phyloP scores from a whole-genome alignment of 768 basidiomycete species.

The Chiua virens region DNA sequence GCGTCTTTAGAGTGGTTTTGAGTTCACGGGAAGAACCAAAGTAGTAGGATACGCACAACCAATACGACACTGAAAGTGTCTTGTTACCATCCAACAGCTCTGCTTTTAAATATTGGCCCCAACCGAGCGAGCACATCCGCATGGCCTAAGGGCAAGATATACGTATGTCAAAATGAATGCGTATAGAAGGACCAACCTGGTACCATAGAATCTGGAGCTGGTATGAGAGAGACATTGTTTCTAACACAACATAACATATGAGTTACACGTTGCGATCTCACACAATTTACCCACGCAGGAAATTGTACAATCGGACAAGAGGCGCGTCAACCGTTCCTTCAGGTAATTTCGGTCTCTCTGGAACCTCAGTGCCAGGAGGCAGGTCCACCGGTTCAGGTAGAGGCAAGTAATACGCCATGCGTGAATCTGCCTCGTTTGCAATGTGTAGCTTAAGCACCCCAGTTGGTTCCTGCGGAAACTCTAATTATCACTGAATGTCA shows the following conservation, averaged over 20 bases:
- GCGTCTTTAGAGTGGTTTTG: slow-evolving; percentile 33
- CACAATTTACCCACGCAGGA: slow-evolving; percentile 65
- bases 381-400: slow-evolving; percentile 41
- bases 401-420: slow-evolving; percentile 63
- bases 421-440: slow-evolving; percentile 68
- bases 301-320: slow-evolving; percentile 81
- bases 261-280: neutral
- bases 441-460: slow-evolving; percentile 66
- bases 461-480: slow-evolving; percentile 70
- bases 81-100: slow-evolving; percentile 69
- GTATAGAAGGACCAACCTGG: slow-evolving; percentile 44
- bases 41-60: slow-evolving; percentile 60
- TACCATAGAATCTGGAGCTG: slow-evolving; percentile 88
- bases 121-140: slow-evolving; percentile 81
- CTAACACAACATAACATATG: slow-evolving; percentile 40
- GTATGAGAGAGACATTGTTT: slow-evolving; percentile 90
- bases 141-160: slow-evolving; percentile 46
- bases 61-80: slow-evolving; percentile 75
- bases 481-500: slow-evolving; percentile 34
- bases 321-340: slow-evolving; percentile 75
- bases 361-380: slow-evolving; percentile 41
- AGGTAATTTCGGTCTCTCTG: slow-evolving; percentile 50
- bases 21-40: neutral
- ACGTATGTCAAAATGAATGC: neutral
- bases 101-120: slow-evolving; percentile 74